Evolutionary conservation across 257 asterid species (phyloP).

Genomic region (Capsicum chinense): DNA sequence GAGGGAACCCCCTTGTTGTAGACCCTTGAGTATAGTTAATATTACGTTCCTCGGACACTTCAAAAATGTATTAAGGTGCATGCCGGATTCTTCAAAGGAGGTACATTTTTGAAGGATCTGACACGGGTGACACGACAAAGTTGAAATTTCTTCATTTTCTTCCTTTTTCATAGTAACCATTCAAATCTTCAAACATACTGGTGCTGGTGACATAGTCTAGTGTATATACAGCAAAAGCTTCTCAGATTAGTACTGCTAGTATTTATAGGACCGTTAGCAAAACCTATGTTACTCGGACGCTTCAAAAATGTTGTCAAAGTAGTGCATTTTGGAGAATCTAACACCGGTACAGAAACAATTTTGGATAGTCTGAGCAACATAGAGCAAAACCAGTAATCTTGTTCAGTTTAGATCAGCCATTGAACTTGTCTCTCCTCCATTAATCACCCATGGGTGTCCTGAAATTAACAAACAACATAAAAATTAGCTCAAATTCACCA

Average conservation of each 20-base stretch:
- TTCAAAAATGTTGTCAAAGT: too few species aligned
- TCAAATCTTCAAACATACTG: not conserved
- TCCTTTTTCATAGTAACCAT: not conserved
- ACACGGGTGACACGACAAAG: too few species aligned
- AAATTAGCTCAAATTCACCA: not conserved
- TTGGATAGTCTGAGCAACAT: too few species aligned
- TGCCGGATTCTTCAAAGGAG: too few species aligned
- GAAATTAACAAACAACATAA: not conserved
- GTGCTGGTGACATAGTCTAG: not conserved
- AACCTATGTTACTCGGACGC: too few species aligned
- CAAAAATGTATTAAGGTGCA: too few species aligned
- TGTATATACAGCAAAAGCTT: slow-evolving; percentile 11
- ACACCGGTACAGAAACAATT: too few species aligned
- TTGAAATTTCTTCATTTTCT: not conserved
- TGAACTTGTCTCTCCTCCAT: slow-evolving; percentile 25
- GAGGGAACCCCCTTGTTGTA: not conserved
- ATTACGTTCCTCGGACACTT: too few species aligned
- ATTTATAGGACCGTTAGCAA: not conserved
- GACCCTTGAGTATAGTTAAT: not conserved
- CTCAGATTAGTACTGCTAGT: not conserved
- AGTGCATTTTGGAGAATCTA: too few species aligned
- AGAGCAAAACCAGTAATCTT: not conserved
- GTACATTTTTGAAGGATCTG: too few species aligned
- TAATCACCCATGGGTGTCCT: slow-evolving; percentile 37
- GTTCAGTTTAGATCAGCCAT: slow-evolving; percentile 25